These are phyloP conservation scores for Phytophthora sojae DNA, from an alignment of 352 stramenopile genomes.

Conservation along the genomic window DNA sequence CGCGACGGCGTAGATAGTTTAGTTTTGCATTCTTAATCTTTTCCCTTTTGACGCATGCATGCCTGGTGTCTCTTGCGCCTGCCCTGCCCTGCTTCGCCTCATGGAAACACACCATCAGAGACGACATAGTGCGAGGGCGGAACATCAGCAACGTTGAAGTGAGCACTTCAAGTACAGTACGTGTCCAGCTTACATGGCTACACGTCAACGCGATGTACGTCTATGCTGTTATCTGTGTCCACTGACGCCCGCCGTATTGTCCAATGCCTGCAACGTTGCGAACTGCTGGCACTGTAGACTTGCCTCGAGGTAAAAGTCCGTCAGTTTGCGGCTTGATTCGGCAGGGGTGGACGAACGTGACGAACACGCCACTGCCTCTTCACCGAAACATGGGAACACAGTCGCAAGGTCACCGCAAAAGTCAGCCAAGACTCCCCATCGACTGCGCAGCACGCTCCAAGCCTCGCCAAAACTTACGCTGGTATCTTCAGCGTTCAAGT, in stretches of 20 bases:
- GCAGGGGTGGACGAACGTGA: neutral
- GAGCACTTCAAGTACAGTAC: neutral
- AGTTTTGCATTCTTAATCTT: conserved; percentile 36
- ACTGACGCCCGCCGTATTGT: neutral
- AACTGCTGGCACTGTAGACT: conserved; percentile 37
- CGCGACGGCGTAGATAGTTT: conserved; percentile 43
- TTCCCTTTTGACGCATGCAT: conserved; percentile 25
- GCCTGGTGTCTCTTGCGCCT: conserved; percentile 20
- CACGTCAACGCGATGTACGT: too few relatives aligned
- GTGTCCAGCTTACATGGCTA: neutral
- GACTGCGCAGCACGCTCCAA: conserved; percentile 20
- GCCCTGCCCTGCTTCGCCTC: neutral
- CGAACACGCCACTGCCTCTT: neutral
- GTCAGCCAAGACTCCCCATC: conserved; percentile 24
- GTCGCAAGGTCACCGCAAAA: conserved; percentile 35
- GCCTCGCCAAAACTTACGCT: conserved; percentile 16
- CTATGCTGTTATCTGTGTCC: conserved; percentile 1
- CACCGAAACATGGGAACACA: conserved; percentile 19
- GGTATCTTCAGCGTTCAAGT: conserved; percentile 13
- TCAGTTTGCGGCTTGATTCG: neutral
- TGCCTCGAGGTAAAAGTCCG: conserved; percentile 24
- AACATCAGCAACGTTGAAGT: too few relatives aligned
- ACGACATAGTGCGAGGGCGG: too few relatives aligned
- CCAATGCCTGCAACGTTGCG: conserved; percentile 15
- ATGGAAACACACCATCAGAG: neutral